A percentile compares a stretch with the other conserved stretches of the same genome.
Conservation (phyloP, 208 protist species). For the Leishmania martiniquensis region DNA sequence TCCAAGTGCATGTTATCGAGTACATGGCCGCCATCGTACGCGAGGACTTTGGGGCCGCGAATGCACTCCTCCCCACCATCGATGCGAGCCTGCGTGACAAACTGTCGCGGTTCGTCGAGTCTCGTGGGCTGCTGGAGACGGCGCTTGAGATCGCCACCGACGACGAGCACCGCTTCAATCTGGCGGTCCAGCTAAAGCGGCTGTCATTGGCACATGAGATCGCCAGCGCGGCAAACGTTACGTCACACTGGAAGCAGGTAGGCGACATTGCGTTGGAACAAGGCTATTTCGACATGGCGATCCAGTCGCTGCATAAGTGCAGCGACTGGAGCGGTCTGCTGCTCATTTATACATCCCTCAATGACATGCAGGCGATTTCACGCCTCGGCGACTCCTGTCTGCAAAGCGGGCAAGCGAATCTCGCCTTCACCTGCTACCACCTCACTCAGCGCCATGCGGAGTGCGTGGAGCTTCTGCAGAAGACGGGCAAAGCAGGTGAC, state of each 20-base stretch:
- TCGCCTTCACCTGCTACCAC: constrained; percentile 95
- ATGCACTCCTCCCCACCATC: constrained; percentile 80
- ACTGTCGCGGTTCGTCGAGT: constrained; percentile 96
- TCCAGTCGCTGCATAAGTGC: constrained; percentile 62
- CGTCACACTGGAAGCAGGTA: constrained; percentile 95
- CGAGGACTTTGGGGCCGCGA: constrained; percentile 93
- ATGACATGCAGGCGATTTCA: constrained; percentile 73
- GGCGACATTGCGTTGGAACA: constrained; percentile 92
- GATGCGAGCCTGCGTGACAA: constrained; percentile 80
- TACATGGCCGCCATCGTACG: constrained; percentile 98
- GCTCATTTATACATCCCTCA: constrained; percentile 76
- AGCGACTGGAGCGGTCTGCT: constrained; percentile 77
- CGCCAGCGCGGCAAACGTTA: constrained; percentile 50
- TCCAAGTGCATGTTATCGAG: constrained; percentile 94
- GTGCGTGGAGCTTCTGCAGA: constrained; percentile 89
- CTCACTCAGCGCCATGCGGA: constrained; percentile 72
- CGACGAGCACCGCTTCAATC: constrained; percentile 95
- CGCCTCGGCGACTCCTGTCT: constrained; percentile 70
- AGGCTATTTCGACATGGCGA: constrained; percentile 82
- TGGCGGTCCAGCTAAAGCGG: constrained; percentile 92
- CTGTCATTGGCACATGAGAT: constrained; percentile 86
- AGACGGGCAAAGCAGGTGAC: constrained; percentile 86
- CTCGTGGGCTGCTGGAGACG: constrained; percentile 89
- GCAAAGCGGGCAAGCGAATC: constrained; percentile 84
- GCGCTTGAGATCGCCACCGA: constrained; percentile 96